Conservation (phyloP, 78 protist genomes). For the Trichosphaerium sp. region DNA sequence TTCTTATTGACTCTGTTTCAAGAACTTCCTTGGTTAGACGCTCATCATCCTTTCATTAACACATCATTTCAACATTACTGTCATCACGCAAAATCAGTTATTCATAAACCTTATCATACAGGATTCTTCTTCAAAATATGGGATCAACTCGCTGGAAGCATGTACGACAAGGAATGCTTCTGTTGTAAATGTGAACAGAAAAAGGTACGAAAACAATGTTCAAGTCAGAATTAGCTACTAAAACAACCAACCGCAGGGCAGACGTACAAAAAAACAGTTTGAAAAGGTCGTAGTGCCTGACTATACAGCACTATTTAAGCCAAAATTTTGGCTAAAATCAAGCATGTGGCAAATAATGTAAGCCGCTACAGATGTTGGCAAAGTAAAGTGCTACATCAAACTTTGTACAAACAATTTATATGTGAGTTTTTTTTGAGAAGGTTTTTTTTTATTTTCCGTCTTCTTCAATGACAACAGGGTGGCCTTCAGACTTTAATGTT, state of each 20-base stretch:
- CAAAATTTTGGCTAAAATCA: constrained; percentile 10
- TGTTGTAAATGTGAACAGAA: constrained; percentile 16
- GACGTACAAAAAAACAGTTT: constrained; percentile 7
- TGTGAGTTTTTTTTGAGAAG: too few species aligned
- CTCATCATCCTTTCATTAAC: constrained; percentile 36
- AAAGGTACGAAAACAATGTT: too few species aligned
- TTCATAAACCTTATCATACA: constrained; percentile 30
- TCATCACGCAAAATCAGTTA: constrained; percentile 34
- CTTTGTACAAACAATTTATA: too few species aligned
- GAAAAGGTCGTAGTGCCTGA: background rate
- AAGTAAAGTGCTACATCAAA: too few species aligned
- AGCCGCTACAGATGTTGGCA: too few species aligned
- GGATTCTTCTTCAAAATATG: constrained; percentile 40
- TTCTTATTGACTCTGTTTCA: too few species aligned
- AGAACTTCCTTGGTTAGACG: constrained; percentile 14
- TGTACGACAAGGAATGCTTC: constrained; percentile 15
- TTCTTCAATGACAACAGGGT: constrained; percentile 1
- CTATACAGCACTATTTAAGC: background rate
- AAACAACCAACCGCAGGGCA: too few species aligned
- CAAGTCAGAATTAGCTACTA: too few species aligned
- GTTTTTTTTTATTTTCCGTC: too few species aligned
- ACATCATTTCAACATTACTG: constrained; percentile 22
- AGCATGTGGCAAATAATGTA: too few species aligned
- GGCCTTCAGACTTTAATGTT: constrained; percentile 28
- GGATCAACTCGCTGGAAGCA: constrained; percentile 23